Evolutionary conservation across 306 rosid species (phyloP).

Genomic region (Lathyrus aphaca): DNA sequence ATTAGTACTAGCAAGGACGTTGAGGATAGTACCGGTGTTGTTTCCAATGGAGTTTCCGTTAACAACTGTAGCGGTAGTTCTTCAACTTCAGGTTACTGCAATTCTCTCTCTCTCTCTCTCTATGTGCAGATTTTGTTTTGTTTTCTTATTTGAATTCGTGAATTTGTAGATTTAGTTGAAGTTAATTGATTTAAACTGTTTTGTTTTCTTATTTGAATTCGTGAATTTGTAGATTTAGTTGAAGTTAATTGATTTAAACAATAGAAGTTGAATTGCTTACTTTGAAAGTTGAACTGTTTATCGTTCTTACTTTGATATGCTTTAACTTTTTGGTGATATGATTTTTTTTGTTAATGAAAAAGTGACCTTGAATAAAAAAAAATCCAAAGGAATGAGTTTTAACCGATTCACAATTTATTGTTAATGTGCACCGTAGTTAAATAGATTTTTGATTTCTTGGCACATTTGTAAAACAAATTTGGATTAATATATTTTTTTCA

Average conservation of each 20-base stretch:
- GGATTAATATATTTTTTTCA: no score
- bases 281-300: constrained; percentile 2
- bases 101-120: constrained; percentile 1
- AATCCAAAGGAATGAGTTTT: no score
- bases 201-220: no score
- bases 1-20: constrained; percentile 43
- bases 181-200: no score
- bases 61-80: constrained; percentile 41
- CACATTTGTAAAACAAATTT: no score
- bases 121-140: background rate
- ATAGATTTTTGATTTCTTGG: no score
- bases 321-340: no score
- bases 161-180: constrained; percentile 18
- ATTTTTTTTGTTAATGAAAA: no score
- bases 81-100: constrained; percentile 55
- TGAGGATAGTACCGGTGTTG: constrained; percentile 31
- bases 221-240: no score
- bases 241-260: background rate
- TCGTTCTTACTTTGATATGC: background rate
- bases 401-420: no score
- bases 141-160: constrained; percentile 28
- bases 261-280: background rate
- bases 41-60: constrained; percentile 38
- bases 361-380: no score
- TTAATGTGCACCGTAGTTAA: no score